These are phyloP conservation scores for Leccinum sublutescens DNA, from an alignment of 768 basidiomycete species.

Conservation along the genomic window DNA sequence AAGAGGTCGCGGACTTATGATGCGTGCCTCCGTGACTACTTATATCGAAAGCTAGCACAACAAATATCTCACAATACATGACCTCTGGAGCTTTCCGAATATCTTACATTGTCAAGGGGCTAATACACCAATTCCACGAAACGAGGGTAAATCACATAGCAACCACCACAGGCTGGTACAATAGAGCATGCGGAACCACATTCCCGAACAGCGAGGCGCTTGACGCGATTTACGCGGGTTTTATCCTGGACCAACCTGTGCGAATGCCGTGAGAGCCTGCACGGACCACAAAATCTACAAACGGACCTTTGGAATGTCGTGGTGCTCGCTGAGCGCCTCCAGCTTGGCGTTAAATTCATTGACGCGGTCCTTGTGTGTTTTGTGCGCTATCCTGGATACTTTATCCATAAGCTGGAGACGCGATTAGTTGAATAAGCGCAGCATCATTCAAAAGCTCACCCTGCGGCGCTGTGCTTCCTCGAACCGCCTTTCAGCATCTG, in stretches of 20 bases:
- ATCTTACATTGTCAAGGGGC: slow-evolving; percentile 23
- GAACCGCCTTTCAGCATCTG: slow-evolving; percentile 84
- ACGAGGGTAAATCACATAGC: slow-evolving; percentile 16
- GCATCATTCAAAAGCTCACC: slow-evolving; percentile 44
- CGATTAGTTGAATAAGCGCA: slow-evolving; percentile 8
- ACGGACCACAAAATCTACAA: slow-evolving; percentile 26
- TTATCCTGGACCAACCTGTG: slow-evolving; percentile 87
- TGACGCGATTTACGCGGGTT: slow-evolving; percentile 32
- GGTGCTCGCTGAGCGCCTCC: slow-evolving; percentile 87
- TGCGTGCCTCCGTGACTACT: slow-evolving; percentile 36
- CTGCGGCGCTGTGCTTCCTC: slow-evolving; percentile 82
- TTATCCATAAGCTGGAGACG: slow-evolving; percentile 62
- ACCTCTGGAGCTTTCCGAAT: slow-evolving; percentile 25
- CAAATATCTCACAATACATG: slow-evolving; percentile 37
- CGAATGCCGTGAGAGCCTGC: slow-evolving; percentile 26
- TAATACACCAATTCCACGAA: slow-evolving; percentile 22
- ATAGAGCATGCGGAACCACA: slow-evolving; percentile 11
- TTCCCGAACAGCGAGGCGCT: slow-evolving; percentile 18
- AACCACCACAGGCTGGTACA: slow-evolving; percentile 19
- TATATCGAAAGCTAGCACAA: slow-evolving; percentile 34
- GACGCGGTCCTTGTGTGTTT: slow-evolving; percentile 93
- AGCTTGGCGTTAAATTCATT: slow-evolving; percentile 86
- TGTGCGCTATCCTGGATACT: slow-evolving; percentile 73
- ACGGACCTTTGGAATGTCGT: slow-evolving; percentile 88
- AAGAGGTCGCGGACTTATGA: slow-evolving; percentile 37